phyloP scores from a whole-genome alignment of 305 asterid species.

The Fraxinus dipetala region DNA sequence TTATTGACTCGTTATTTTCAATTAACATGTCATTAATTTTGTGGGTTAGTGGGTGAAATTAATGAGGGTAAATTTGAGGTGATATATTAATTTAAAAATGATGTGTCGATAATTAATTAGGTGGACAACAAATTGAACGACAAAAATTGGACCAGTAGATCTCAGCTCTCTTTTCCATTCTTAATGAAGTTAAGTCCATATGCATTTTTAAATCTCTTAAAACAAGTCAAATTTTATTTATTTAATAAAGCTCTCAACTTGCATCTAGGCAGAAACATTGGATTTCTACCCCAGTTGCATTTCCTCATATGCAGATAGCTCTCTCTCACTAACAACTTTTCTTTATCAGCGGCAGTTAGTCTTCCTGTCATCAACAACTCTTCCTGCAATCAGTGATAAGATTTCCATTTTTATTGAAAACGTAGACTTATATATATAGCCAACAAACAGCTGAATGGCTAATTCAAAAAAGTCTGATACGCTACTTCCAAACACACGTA shows the following conservation, averaged over 20 bases:
- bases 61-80: too few species aligned
- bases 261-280: background rate
- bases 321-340: background rate
- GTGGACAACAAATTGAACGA: too few species aligned
- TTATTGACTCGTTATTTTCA: too few species aligned
- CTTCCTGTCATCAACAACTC: background rate
- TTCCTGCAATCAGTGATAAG: background rate
- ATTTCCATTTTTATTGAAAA: background rate
- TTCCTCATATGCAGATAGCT: background rate
- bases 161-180: background rate
- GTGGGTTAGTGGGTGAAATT: too few species aligned
- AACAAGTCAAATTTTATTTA: background rate
- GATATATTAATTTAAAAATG: too few species aligned
- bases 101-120: too few species aligned
- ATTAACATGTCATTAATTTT: too few species aligned
- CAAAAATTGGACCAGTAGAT: too few species aligned
- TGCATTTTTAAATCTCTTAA: background rate
- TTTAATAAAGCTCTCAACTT: background rate
- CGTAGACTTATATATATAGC: background rate
- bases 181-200: background rate
- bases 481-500: conserved; percentile 17
- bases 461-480: background rate
- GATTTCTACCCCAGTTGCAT: background rate
- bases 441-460: background rate
- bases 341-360: background rate